A percentile compares a stretch with the other conserved stretches of the same genome.
Conservation (phyloP, 2,329 filamentous ascomycete species). For the Talaromyces funiculosus region DNA sequence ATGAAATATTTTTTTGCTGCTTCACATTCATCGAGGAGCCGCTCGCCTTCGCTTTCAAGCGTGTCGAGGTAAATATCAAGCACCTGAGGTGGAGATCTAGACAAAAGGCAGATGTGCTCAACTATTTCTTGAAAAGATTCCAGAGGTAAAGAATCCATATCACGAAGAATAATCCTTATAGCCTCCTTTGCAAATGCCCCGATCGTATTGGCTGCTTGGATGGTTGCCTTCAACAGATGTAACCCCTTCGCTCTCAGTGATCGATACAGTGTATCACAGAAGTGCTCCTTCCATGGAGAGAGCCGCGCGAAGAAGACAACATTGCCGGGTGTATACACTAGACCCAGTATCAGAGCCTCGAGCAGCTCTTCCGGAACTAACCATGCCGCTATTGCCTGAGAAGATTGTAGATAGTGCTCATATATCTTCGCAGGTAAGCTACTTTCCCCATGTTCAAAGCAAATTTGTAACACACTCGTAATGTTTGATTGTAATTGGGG, state of each 20-base stretch:
- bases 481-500: background rate
- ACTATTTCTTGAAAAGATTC: no score
- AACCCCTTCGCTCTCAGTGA: no score
- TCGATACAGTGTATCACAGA: background rate
- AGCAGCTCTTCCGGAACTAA: background rate
- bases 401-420: background rate
- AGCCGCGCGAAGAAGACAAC: background rate
- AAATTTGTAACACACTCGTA: background rate
- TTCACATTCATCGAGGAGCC: constrained; percentile 25
- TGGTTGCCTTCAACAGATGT: background rate
- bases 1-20: constrained; percentile 26
- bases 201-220: background rate
- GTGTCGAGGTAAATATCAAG: constrained; percentile 29
- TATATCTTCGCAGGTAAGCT: background rate
- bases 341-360: background rate
- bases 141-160: no score
- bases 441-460: background rate
- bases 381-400: background rate
- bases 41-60: constrained; percentile 28
- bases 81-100: background rate
- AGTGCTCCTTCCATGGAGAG: background rate
- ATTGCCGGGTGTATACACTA: background rate
- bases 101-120: no score
- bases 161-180: no score
- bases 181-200: background rate